Conservation (phyloP, 2,329 filamentous ascomycete species). For the Ampelomyces quisqualis region DNA sequence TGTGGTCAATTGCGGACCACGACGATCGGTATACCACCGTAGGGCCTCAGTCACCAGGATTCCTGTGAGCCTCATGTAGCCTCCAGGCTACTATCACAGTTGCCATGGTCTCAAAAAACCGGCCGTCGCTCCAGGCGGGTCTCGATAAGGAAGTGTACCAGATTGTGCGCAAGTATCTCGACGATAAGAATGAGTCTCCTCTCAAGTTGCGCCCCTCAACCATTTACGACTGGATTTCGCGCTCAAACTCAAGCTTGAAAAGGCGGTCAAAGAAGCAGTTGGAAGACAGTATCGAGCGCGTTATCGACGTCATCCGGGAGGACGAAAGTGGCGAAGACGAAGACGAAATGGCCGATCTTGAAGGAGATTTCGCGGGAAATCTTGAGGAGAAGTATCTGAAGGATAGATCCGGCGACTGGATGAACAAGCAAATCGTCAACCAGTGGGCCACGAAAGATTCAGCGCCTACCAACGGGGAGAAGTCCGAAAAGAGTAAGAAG, state of each 20-base stretch:
- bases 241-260: slow-evolving; percentile 83
- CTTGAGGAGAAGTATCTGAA: slow-evolving; percentile 19
- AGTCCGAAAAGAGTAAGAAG: slow-evolving; percentile 43
- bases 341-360: slow-evolving; percentile 53
- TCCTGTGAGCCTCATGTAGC: too few species aligned
- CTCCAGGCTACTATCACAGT: neutral
- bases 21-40: too few species aligned
- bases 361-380: slow-evolving; percentile 40
- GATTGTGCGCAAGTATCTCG: slow-evolving; percentile 73
- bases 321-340: slow-evolving; percentile 57
- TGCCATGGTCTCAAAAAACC: slow-evolving; percentile 31
- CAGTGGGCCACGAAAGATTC: slow-evolving; percentile 51
- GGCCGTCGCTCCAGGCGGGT: slow-evolving; percentile 40
- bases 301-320: slow-evolving; percentile 69
- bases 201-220: slow-evolving; percentile 58
- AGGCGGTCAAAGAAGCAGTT: slow-evolving; percentile 77
- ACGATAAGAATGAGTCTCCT: slow-evolving; percentile 55
- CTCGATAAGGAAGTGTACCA: slow-evolving; percentile 65
- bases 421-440: slow-evolving; percentile 66
- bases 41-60: too few species aligned
- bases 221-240: slow-evolving; percentile 78
- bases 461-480: slow-evolving; percentile 35
- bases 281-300: slow-evolving; percentile 82
- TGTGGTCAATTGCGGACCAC: too few species aligned
- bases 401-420: slow-evolving; percentile 52